Base-by-base conservation (phyloP, 352 stramenopile genomes). In the Phytophthora palmivora region DNA sequence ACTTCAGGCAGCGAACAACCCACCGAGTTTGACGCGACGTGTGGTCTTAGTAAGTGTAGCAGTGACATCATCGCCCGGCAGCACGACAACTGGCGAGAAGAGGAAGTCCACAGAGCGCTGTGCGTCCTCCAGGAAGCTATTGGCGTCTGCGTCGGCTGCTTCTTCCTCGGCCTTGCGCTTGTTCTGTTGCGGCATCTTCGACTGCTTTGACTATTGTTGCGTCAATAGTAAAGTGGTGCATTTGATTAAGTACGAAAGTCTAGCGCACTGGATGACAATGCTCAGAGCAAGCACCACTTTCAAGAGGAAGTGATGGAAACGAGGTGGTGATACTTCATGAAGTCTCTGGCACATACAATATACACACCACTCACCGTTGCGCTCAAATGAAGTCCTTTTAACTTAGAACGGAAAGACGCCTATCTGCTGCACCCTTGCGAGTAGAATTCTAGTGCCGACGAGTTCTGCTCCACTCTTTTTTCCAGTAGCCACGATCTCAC, bases 1-100 rank as follows among this genome's bases (percentile, higher is more conserved):
- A 33, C 14, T 26, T 12, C 24, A 26, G 16, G 30, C 26, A 50
- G 19, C 6, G 50, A 6, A 1, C 15, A 58, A 68, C 58, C 46
- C 50, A 88, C 87, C 87, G 19, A 95, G 69, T 61, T 89, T 81
- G 48, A 94, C 67, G 21, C 84, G 74, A 52, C 83, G 82, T 21
- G 72, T 80, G 30, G 76, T 89, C 51, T 89, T 90, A 26, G 84
- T 92, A 21, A 95, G 58, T n/a, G 76, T 75, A n/a, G 66, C 51
- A 34, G 87, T 92, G 45, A 95, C 82, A 50, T 95, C 84, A 48
- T 95, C 87, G 16, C 87, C 87, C 5, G 87, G 87, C 16, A 95
- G 65, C 39, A 92, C 82, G 19, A 92, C 74, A 8, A 69, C 63
- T 2, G 84, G 74, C 8, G 79, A 79, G 69, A 95, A 95, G 16